Conservation (phyloP, 2,329 filamentous ascomycete species). For the Tolypocladium nubicola region DNA sequence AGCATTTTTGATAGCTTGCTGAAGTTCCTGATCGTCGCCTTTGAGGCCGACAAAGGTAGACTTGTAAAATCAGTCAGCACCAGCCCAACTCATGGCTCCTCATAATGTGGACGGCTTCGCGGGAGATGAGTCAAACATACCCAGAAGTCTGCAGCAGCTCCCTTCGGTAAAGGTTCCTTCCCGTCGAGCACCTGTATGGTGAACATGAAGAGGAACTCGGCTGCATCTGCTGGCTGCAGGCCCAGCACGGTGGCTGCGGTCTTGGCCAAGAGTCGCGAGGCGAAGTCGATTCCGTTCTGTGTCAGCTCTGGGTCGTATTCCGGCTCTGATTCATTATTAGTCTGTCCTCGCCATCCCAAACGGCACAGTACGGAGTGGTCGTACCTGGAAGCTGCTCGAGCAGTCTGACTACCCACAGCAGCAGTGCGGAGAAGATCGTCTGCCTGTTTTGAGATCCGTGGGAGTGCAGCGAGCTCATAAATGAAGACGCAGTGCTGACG, state of each 20-base stretch:
- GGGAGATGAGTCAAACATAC: constrained; percentile 27
- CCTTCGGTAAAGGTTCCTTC: constrained; percentile 65
- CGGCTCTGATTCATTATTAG: constrained; percentile 33
- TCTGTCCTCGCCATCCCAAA: constrained; percentile 4
- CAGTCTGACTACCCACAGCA: constrained; percentile 53
- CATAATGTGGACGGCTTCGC: background rate
- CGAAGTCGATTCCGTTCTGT: constrained; percentile 64
- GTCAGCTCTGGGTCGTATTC: constrained; percentile 66
- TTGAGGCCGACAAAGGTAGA: constrained; percentile 41
- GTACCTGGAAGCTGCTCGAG: constrained; percentile 51
- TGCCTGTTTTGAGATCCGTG: constrained; percentile 32
- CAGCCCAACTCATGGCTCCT: background rate
- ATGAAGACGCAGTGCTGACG: constrained; percentile 61
- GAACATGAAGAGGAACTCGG: constrained; percentile 62
- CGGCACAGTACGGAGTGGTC: background rate
- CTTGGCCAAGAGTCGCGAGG: constrained; percentile 51
- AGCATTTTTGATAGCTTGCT: constrained; percentile 34
- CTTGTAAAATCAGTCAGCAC: constrained; percentile 20
- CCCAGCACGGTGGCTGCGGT: constrained; percentile 51
- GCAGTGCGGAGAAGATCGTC: constrained; percentile 37
- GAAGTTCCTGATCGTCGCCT: constrained; percentile 28
- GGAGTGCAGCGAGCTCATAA: constrained; percentile 49
- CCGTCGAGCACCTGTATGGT: constrained; percentile 59
- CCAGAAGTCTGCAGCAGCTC: constrained; percentile 66
- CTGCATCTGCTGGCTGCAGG: constrained; percentile 41